Evolutionary conservation across 73 alveolate species (phyloP).

Genomic region (Stentor roeselii): DNA sequence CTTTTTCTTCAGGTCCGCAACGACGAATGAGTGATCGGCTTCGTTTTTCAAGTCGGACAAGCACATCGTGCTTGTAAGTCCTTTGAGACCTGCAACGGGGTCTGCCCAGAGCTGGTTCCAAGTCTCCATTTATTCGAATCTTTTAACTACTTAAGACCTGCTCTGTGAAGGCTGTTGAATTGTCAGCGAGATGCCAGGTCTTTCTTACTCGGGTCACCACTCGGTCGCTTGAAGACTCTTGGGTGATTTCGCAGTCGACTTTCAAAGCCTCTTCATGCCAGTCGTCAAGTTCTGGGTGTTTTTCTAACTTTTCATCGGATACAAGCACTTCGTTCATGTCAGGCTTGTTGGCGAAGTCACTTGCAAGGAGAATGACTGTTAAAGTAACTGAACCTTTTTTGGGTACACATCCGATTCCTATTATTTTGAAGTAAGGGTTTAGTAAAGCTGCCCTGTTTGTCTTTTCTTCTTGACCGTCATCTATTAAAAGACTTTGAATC

Average conservation of each 20-base stretch:
- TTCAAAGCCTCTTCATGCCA: constrained; percentile 5
- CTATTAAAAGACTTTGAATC: background rate
- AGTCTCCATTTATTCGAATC: constrained; percentile 9
- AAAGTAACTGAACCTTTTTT: background rate
- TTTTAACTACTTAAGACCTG: too few species aligned
- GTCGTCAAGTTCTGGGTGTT: background rate
- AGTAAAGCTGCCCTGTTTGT: background rate
- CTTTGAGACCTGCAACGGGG: constrained; percentile 66
- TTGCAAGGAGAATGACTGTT: background rate
- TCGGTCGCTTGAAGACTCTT: background rate
- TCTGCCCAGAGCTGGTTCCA: constrained; percentile 78
- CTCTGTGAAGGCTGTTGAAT: background rate
- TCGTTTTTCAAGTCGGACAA: constrained; percentile 64
- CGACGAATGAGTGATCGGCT: constrained; percentile 59
- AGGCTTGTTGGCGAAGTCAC: background rate
- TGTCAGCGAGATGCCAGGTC: constrained; percentile 1
- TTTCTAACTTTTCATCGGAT: background rate
- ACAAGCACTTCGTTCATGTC: background rate
- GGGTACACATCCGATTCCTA: constrained; percentile 13
- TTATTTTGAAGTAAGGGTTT: background rate
- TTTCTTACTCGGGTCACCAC: background rate
- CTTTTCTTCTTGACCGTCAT: background rate
- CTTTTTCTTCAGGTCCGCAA: constrained; percentile 50
- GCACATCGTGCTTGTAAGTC: constrained; percentile 46
- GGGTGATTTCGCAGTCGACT: background rate